Evolutionary conservation across 2,329 filamentous ascomycete genomes (phyloP).

Genomic region (Xylariaceae sp.): DNA sequence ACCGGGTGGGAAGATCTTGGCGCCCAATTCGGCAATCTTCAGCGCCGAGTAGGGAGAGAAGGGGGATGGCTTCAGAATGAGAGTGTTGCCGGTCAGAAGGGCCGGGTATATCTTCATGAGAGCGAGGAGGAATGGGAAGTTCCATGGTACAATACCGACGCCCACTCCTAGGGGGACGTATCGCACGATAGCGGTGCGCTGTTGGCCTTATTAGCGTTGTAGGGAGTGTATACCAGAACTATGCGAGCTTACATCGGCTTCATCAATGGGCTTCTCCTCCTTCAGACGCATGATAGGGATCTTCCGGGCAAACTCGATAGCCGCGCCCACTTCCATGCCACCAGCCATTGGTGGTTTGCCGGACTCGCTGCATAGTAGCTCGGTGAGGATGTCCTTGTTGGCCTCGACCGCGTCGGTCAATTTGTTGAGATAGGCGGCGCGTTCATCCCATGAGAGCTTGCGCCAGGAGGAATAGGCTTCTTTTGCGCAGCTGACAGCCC

Average conservation of each 20-base stretch:
- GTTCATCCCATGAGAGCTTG: conserved; percentile 30
- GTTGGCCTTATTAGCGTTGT: neutral
- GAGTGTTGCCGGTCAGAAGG: conserved; percentile 49
- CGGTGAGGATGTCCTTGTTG: conserved; percentile 11
- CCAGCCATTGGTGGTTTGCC: conserved; percentile 18
- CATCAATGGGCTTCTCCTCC: conserved; percentile 18
- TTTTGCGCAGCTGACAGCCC: conserved; percentile 43
- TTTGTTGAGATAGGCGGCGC: conserved; percentile 24
- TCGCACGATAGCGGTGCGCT: conserved; percentile 31
- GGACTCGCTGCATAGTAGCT: conserved; percentile 16
- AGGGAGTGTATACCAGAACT: neutral
- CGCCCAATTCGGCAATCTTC: conserved; percentile 55
- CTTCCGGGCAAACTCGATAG: neutral
- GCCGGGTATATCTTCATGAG: conserved; percentile 52
- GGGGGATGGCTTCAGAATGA: conserved; percentile 54
- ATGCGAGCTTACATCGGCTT: conserved; percentile 14
- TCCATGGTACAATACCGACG: conserved; percentile 51
- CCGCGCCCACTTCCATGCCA: neutral
- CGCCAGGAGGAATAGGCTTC: conserved; percentile 45
- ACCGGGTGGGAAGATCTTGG: conserved; percentile 54
- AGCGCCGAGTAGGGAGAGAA: conserved; percentile 43
- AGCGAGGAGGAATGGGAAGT: conserved; percentile 50
- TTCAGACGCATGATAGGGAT: conserved; percentile 19
- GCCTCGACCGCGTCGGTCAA: conserved; percentile 22
- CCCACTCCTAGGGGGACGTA: conserved; percentile 40